Evolutionary conservation across 2,329 filamentous ascomycete species (phyloP).

Genomic region (Chrysoporthe cubensis): DNA sequence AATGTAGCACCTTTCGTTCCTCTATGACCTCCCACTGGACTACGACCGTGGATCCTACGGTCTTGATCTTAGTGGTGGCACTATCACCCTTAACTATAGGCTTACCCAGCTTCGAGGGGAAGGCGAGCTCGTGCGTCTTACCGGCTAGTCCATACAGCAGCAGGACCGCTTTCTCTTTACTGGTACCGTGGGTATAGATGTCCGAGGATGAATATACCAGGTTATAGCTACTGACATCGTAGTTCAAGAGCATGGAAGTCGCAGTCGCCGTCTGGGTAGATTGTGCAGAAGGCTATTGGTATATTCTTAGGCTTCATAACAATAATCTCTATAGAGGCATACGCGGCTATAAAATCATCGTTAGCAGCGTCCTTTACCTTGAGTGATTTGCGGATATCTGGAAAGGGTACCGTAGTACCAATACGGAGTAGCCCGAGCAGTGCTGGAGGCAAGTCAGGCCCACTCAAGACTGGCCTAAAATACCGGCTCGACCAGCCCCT

Average conservation of each 20-base stretch:
- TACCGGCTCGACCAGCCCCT: slow-evolving; percentile 16
- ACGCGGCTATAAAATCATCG: too few species aligned
- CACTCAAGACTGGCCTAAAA: slow-evolving; percentile 26
- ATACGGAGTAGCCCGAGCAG: background rate
- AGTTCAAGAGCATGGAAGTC: slow-evolving; percentile 43
- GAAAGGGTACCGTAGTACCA: background rate
- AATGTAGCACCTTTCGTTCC: slow-evolving; percentile 37
- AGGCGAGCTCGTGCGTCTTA: slow-evolving; percentile 66
- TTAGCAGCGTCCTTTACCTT: too few species aligned
- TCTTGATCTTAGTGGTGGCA: slow-evolving; percentile 33
- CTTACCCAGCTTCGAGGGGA: slow-evolving; percentile 36
- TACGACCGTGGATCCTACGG: slow-evolving; percentile 30
- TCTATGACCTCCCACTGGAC: slow-evolving; percentile 41
- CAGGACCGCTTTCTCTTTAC: slow-evolving; percentile 60
- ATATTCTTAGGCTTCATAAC: too few species aligned
- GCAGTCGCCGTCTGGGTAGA: too few species aligned
- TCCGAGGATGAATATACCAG: slow-evolving; percentile 74
- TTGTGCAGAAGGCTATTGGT: too few species aligned
- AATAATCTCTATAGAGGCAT: too few species aligned
- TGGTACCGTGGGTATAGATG: slow-evolving; percentile 71
- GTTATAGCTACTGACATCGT: slow-evolving; percentile 61
- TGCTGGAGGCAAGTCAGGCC: slow-evolving; percentile 23
- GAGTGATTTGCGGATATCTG: background rate
- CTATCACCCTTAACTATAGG: slow-evolving; percentile 30
- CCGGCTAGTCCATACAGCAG: slow-evolving; percentile 66